A percentile compares a stretch with the other conserved stretches of the same genome.
Conservation (phyloP, 192 early-diverging fungal species). For the Globomyces pollinis-pini region DNA sequence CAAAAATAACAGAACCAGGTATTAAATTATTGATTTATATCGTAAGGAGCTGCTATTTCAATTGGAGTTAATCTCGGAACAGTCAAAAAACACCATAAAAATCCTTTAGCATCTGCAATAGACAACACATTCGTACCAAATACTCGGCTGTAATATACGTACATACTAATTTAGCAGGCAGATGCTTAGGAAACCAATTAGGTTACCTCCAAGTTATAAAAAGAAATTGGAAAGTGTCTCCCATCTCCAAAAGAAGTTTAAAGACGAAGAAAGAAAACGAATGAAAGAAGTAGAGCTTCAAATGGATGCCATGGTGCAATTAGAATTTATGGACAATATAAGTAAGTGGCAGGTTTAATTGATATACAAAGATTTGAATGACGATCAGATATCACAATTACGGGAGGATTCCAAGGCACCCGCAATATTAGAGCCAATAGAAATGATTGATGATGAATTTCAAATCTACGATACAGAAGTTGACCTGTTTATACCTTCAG, state of each 20-base stretch:
- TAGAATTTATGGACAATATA: background rate
- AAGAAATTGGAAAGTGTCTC: slow-evolving; percentile 2
- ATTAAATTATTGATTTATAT: background rate
- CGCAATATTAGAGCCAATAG: too few relatives aligned
- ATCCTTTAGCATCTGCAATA: slow-evolving; percentile 4
- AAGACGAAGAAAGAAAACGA: background rate
- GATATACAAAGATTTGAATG: too few relatives aligned
- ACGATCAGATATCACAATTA: too few relatives aligned
- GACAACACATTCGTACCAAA: background rate
- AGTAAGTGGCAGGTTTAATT: too few relatives aligned
- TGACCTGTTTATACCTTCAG: too few relatives aligned
- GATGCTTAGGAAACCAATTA: background rate
- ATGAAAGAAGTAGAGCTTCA: background rate
- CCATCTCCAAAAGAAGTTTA: background rate
- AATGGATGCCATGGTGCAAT: too few relatives aligned
- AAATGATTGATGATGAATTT: too few relatives aligned
- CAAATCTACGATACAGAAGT: too few relatives aligned
- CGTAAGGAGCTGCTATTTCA: too few relatives aligned
- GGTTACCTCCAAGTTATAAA: background rate
- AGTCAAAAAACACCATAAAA: background rate
- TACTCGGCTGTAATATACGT: too few relatives aligned
- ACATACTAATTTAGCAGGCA: too few relatives aligned
- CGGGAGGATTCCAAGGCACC: too few relatives aligned
- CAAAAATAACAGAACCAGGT: background rate
- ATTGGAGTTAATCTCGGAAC: background rate